Evolutionary conservation across 78 protist genomes (phyloP).

Genomic region (Bigelowiella natans): DNA sequence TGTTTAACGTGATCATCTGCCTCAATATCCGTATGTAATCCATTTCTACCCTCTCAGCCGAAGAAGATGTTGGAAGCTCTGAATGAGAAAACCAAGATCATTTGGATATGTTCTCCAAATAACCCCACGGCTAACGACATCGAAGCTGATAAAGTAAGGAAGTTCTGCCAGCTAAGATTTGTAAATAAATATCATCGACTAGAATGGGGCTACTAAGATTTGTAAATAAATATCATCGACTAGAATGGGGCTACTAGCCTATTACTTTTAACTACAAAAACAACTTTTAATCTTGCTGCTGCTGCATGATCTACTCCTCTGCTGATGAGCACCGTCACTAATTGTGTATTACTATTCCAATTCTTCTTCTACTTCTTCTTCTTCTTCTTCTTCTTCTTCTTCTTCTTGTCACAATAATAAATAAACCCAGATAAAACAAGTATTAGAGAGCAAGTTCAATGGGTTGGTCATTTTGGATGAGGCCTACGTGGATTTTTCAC

Average conservation of each 20-base stretch:
- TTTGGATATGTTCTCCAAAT: constrained; percentile 36
- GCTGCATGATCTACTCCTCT: background rate
- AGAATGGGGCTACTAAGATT: too few relatives aligned
- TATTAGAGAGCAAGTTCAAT: background rate
- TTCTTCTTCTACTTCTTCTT: too few relatives aligned
- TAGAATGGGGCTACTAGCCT: background rate
- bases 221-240: too few relatives aligned
- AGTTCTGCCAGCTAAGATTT: too few relatives aligned
- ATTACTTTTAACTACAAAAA: background rate
- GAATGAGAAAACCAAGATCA: background rate
- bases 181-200: too few relatives aligned
- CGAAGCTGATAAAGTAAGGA: background rate
- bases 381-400: too few relatives aligned
- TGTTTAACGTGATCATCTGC: too few relatives aligned
- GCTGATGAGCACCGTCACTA: too few relatives aligned
- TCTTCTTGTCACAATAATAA: too few relatives aligned
- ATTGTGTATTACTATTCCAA: too few relatives aligned
- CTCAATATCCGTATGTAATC: too few relatives aligned
- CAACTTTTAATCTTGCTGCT: background rate
- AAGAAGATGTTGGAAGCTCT: constrained; percentile 1
- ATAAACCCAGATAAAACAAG: background rate
- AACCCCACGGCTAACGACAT: constrained; percentile 27
- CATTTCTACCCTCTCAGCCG: background rate
- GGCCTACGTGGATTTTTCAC: constrained; percentile 38
- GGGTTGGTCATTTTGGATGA: constrained; percentile 38